Evolutionary conservation across 768 basidiomycete species (phyloP).

Genomic region (Gautieria morchelliformis): DNA sequence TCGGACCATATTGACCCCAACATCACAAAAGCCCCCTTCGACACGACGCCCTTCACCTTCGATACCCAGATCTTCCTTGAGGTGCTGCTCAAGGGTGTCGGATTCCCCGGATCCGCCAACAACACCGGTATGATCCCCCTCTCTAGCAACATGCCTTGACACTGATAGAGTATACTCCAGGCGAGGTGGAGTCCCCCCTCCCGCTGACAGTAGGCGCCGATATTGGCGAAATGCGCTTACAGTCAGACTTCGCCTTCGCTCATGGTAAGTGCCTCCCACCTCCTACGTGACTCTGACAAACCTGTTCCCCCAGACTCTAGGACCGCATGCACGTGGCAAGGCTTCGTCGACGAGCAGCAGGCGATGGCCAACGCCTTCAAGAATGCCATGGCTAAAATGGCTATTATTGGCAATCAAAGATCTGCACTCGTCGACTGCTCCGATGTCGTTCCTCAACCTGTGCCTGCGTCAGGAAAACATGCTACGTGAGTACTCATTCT

Average conservation of each 20-base stretch:
- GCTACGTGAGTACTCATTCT: conserved; percentile 6
- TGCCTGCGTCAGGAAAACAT: conserved; percentile 7
- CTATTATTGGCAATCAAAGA: conserved; percentile 31
- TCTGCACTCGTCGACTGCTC: conserved; percentile 32
- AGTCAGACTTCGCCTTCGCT: conserved; percentile 18
- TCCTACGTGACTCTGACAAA: not conserved
- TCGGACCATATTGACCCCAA: conserved; percentile 8
- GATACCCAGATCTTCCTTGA: conserved; percentile 13
- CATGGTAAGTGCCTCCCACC: conserved; percentile 15
- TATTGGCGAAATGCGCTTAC: conserved; percentile 20
- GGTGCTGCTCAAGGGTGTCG: conserved; percentile 8
- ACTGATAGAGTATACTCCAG: not conserved
- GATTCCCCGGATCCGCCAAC: conserved; percentile 5
- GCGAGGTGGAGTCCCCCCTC: conserved; percentile 19
- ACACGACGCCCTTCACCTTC: conserved; percentile 11
- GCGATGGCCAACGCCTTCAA: conserved; percentile 27
- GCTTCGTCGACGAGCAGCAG: conserved; percentile 18
- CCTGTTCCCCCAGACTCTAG: not conserved
- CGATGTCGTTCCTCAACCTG: conserved; percentile 31
- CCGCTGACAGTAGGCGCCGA: not conserved
- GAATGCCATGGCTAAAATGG: conserved; percentile 35
- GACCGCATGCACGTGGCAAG: conserved; percentile 8
- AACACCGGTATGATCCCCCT: not conserved
- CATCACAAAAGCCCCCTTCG: conserved; percentile 8
- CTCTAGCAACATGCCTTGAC: not conserved